A percentile compares a stretch with the other conserved stretches of the same genome.
Evolutionary conservation across 2,329 filamentous ascomycete species (phyloP).

Genomic region (Pseudocercospora pini-densiflorae): DNA sequence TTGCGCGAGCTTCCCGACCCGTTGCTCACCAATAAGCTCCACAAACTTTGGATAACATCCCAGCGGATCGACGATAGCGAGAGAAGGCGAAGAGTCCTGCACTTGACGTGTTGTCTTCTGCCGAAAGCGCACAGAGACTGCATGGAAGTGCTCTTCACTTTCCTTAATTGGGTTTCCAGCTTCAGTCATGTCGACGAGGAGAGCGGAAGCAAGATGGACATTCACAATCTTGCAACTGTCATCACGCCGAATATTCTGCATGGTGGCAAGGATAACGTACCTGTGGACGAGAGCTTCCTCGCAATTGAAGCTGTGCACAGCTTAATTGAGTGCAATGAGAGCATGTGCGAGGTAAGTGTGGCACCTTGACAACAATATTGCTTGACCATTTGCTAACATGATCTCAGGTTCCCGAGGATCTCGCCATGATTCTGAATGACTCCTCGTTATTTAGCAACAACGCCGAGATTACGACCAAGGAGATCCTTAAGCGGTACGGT

Average conservation of each 20-base stretch:
- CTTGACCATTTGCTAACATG: constrained; percentile 19
- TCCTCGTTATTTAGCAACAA: constrained; percentile 78
- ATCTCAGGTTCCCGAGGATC: constrained; percentile 83
- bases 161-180: constrained; percentile 95
- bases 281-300: constrained; percentile 80
- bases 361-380: neutral
- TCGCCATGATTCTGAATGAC: constrained; percentile 85
- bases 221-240: constrained; percentile 95
- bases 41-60: constrained; percentile 85
- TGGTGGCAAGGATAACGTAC: constrained; percentile 40
- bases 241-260: constrained; percentile 92
- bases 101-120: constrained; percentile 88
- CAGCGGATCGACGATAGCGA: constrained; percentile 83
- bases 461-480: constrained; percentile 92
- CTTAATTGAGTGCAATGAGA: constrained; percentile 90
- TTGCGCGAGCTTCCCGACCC: constrained; percentile 93
- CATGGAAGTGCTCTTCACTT: constrained; percentile 92
- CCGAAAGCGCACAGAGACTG: constrained; percentile 92
- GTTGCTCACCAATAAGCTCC: constrained; percentile 91
- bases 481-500: constrained; percentile 92
- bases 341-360: constrained; percentile 88
- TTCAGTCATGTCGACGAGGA: constrained; percentile 98
- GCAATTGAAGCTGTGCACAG: constrained; percentile 92
- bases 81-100: constrained; percentile 81
- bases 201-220: constrained; percentile 97